Conservation (phyloP, 2,329 filamentous ascomycete species). For the Xylaria digitata region DNA sequence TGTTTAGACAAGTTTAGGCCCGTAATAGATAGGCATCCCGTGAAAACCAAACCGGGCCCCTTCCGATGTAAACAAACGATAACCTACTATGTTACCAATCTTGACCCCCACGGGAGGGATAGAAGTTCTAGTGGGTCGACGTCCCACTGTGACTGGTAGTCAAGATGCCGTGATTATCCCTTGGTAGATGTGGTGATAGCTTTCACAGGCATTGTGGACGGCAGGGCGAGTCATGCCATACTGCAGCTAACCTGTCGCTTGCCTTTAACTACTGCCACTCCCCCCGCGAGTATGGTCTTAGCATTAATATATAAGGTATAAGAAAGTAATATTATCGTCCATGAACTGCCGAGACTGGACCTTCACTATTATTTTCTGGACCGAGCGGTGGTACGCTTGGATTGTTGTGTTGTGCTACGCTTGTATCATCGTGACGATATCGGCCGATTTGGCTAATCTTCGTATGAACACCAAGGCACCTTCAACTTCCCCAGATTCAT, state of each 20-base stretch:
- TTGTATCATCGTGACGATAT: slow-evolving; percentile 31
- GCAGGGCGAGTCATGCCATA: background rate
- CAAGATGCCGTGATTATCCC: background rate
- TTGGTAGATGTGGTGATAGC: slow-evolving; percentile 3
- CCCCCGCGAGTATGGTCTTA: slow-evolving; percentile 10
- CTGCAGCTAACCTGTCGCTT: slow-evolving; percentile 12
- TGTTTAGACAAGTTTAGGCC: background rate
- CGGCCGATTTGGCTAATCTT: background rate
- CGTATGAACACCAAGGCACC: background rate
- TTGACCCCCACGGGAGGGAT: slow-evolving; percentile 33
- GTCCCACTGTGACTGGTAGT: slow-evolving; percentile 19
- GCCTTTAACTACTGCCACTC: background rate
- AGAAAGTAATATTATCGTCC: background rate
- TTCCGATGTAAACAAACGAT: background rate
- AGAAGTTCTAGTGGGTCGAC: slow-evolving; percentile 22
- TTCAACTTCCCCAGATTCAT: background rate
- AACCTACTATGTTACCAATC: slow-evolving; percentile 4
- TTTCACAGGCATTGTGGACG: background rate
- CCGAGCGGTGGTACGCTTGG: slow-evolving; percentile 1
- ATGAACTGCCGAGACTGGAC: slow-evolving; percentile 10
- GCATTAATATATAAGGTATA: slow-evolving; percentile 15
- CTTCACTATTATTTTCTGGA: slow-evolving; percentile 5
- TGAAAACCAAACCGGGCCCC: slow-evolving; percentile 1
- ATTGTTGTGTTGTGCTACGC: slow-evolving; percentile 10
- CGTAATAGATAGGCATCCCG: background rate